These are phyloP conservation scores for Thuidium tamariscinum DNA, from an alignment of 225 moss, liverwort and hornwort genomes.

Conservation along the genomic window DNA sequence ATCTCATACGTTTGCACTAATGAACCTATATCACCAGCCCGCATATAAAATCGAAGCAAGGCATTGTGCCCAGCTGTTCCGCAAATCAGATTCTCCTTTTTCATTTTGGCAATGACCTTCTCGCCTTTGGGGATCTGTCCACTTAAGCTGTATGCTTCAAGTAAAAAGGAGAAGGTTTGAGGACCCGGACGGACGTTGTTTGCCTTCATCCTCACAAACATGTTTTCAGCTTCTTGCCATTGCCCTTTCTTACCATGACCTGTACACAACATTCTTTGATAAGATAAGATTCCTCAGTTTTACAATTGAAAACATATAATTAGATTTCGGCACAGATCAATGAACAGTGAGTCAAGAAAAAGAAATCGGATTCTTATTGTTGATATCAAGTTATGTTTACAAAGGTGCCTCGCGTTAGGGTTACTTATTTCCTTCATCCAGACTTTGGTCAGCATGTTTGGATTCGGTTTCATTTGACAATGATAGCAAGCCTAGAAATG, in stretches of 20 bases:
- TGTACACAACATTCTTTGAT: not conserved
- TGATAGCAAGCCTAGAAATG: not conserved
- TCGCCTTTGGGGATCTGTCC: slow-evolving; percentile 67
- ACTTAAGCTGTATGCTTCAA: slow-evolving; percentile 80
- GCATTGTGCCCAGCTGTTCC: slow-evolving; percentile 70
- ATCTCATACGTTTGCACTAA: slow-evolving; percentile 49
- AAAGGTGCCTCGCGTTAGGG: not conserved
- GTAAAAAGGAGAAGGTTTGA: slow-evolving; percentile 76
- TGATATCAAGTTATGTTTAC: not conserved
- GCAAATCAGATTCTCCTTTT: slow-evolving; percentile 29
- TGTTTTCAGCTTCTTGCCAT: slow-evolving; percentile 65
- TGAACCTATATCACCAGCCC: slow-evolving; percentile 48
- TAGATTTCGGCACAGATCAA: not conserved
- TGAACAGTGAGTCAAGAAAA: not conserved
- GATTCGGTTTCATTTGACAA: not conserved
- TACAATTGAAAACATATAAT: not conserved
- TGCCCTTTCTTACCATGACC: slow-evolving; percentile 88
- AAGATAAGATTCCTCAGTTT: not conserved
- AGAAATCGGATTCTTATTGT: not conserved
- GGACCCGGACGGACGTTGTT: slow-evolving; percentile 42
- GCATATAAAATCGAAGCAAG: slow-evolving; percentile 57
- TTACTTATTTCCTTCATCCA: not conserved
- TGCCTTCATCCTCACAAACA: slow-evolving; percentile 46
- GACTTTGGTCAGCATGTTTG: not conserved
- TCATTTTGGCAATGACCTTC: slow-evolving; percentile 47